These are phyloP conservation scores for Schwanniomyces yamadae DNA, from an alignment of 805 yeast species.

Conservation along the genomic window DNA sequence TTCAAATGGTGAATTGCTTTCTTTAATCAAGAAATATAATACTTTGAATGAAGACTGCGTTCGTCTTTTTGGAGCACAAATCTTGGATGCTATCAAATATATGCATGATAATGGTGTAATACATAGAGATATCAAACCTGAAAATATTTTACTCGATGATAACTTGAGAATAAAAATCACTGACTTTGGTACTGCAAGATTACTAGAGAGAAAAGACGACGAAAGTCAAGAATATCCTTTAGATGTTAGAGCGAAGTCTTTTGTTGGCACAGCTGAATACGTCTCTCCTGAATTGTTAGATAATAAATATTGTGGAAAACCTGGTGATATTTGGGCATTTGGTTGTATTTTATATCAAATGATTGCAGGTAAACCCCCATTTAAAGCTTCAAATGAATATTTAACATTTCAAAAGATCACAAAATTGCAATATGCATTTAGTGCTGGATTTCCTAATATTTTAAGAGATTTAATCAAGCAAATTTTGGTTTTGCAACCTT, in stretches of 20 bases:
- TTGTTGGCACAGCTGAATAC: slow-evolving; percentile 85
- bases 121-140: slow-evolving; percentile 84
- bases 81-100: slow-evolving; percentile 67
- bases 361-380: slow-evolving; percentile 73
- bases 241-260: slow-evolving; percentile 71
- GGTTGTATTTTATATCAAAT: slow-evolving; percentile 61
- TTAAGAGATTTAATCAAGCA: slow-evolving; percentile 66
- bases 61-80: slow-evolving; percentile 68
- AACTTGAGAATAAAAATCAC: slow-evolving; percentile 66
- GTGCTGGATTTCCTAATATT: slow-evolving; percentile 55
- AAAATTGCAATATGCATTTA: slow-evolving; percentile 76
- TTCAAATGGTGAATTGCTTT: slow-evolving; percentile 71
- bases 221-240: slow-evolving; percentile 56
- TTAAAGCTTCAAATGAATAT: slow-evolving; percentile 80
- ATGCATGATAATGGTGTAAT: slow-evolving; percentile 76
- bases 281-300: slow-evolving; percentile 80
- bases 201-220: slow-evolving; percentile 53
- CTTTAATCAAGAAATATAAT: slow-evolving; percentile 67
- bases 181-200: slow-evolving; percentile 82
- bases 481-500: slow-evolving; percentile 71
- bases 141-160: slow-evolving; percentile 66
- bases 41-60: slow-evolving; percentile 69
- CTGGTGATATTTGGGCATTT: slow-evolving; percentile 62
- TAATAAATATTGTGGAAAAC: slow-evolving; percentile 64
- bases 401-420: slow-evolving; percentile 79